Conservation (phyloP, 148 eudicot genomes). For the Agrostemma githago region DNA sequence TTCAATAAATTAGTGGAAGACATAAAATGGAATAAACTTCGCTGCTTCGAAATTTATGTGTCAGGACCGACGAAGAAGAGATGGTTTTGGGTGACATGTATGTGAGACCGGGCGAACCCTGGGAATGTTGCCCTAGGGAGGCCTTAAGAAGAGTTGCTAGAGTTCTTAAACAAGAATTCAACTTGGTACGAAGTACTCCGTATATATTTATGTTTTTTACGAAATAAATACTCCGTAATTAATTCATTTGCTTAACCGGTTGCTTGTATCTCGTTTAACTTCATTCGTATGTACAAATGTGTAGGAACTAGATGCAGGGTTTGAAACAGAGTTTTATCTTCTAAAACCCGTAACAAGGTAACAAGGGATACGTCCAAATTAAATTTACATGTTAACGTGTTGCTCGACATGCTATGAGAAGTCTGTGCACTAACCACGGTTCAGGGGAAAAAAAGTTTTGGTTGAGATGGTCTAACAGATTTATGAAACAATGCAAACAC, state of each 20-base stretch:
- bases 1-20: neutral
- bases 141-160: slow-evolving; percentile 58
- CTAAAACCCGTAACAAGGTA: slow-evolving; percentile 56
- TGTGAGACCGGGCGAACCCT: slow-evolving; percentile 67
- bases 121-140: slow-evolving; percentile 97
- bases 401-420: too few species aligned
- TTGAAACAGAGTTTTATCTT: slow-evolving; percentile 84
- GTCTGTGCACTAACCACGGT: too few species aligned
- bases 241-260: neutral
- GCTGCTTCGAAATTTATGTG: slow-evolving; percentile 12
- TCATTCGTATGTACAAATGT: neutral
- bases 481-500: too few species aligned
- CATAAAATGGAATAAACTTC: too few species aligned
- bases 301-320: slow-evolving; percentile 90
- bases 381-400: too few species aligned
- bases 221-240: too few species aligned
- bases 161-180: slow-evolving; percentile 78
- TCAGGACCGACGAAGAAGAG: slow-evolving; percentile 68
- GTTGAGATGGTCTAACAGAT: too few species aligned
- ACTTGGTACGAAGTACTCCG: slow-evolving; percentile 88
- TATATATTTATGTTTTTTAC: too few species aligned
- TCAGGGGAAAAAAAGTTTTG: too few species aligned
- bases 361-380: neutral
- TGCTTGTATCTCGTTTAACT: neutral
- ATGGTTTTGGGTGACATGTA: slow-evolving; percentile 96